These are phyloP conservation scores for Cucurbitaria berberidis DNA, from an alignment of 2,329 filamentous ascomycete species.

Conservation along the genomic window DNA sequence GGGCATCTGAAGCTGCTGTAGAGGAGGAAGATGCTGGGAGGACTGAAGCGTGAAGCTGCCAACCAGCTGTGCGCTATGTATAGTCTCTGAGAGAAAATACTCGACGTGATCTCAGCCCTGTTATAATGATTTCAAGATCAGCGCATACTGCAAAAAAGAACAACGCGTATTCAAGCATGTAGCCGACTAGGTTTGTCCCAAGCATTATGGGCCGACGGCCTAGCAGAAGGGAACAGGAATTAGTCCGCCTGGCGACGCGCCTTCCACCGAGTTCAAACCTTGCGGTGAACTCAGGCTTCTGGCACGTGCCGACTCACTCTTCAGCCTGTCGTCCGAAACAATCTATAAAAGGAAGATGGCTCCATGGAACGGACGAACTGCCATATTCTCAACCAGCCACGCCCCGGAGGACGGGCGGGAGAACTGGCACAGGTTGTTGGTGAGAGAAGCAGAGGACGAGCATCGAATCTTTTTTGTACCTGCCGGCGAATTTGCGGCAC, in stretches of 20 bases:
- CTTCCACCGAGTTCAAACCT: slow-evolving; percentile 49
- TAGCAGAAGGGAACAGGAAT: slow-evolving; percentile 74
- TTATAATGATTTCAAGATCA: no score
- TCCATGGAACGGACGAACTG: slow-evolving; percentile 79
- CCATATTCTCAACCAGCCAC: slow-evolving; percentile 75
- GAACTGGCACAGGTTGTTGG: slow-evolving; percentile 82
- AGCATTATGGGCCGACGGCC: slow-evolving; percentile 89
- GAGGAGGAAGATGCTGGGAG: background rate
- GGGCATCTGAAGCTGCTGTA: slow-evolving; percentile 82
- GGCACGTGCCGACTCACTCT: slow-evolving; percentile 70
- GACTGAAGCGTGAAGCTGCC: background rate
- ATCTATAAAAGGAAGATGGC: slow-evolving; percentile 76
- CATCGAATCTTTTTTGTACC: slow-evolving; percentile 39
- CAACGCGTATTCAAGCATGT: no score
- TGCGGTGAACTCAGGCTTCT: slow-evolving; percentile 57
- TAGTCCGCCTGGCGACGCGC: slow-evolving; percentile 43
- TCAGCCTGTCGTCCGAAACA: slow-evolving; percentile 91
- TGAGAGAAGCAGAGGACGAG: slow-evolving; percentile 43
- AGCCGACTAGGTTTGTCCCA: slow-evolving; percentile 82
- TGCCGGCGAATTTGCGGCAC: slow-evolving; percentile 14
- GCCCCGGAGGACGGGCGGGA: slow-evolving; percentile 66
- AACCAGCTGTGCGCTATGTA: background rate
- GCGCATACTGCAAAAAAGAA: no score
- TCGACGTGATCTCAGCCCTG: no score
- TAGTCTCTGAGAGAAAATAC: no score